Conservation (phyloP, 306 rosid genomes). For the Erythrophleum fordii region DNA sequence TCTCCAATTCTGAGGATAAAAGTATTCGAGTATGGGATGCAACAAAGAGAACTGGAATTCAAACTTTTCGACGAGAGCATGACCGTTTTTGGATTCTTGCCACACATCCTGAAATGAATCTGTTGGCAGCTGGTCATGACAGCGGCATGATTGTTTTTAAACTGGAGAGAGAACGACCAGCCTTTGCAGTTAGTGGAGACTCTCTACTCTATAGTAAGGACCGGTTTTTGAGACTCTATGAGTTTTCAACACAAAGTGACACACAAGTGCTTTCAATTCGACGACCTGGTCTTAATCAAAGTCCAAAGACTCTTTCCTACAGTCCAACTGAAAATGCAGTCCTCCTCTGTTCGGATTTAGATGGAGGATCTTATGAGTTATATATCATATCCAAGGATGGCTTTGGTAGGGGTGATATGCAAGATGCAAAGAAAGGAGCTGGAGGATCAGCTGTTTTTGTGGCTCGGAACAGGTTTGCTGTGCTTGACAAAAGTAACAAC, state of each 20-base stretch:
- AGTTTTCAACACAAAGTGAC: conserved; percentile 80
- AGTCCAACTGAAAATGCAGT: conserved; percentile 88
- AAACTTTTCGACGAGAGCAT: conserved; percentile 94
- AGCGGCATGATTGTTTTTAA: conserved; percentile 97
- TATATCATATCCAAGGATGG: conserved; percentile 78
- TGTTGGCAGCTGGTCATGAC: conserved; percentile 97
- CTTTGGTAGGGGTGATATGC: conserved; percentile 75
- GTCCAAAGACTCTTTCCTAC: conserved; percentile 88
- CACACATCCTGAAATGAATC: conserved; percentile 96
- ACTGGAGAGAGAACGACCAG: conserved; percentile 95
- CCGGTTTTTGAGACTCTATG: conserved; percentile 79
- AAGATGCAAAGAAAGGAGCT: conserved; percentile 88
- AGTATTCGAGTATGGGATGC: conserved; percentile 98
- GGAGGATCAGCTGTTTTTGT: conserved; percentile 96
- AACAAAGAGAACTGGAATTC: conserved; percentile 90
- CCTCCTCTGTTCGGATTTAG: conserved; percentile 87
- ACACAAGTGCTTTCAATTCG: conserved; percentile 84
- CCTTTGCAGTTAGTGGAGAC: conserved; percentile 87
- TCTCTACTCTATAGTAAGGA: conserved; percentile 77
- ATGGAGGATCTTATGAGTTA: conserved; percentile 91
- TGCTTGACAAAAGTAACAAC: conserved; percentile 83
- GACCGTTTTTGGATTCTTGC: conserved; percentile 99
- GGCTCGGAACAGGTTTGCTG: conserved; percentile 91
- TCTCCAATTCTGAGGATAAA: conserved; percentile 96
- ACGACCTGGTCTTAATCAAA: conserved; percentile 85